Conservation (phyloP, 257 asterid species). For the Solanum tarijense region DNA sequence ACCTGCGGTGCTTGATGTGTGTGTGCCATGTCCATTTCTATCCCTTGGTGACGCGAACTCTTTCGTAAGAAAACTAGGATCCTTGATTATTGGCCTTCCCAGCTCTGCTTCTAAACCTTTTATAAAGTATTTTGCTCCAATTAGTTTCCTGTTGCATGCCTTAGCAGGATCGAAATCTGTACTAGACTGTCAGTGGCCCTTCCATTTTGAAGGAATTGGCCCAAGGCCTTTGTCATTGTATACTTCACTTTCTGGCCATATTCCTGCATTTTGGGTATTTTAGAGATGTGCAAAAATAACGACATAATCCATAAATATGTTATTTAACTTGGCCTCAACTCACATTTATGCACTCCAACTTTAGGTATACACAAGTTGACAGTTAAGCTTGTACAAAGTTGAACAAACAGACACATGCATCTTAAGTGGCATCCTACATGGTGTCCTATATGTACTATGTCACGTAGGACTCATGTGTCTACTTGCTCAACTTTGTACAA, state of each 20-base stretch:
- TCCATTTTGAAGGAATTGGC: conserved; percentile 34
- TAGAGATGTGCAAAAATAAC: neutral
- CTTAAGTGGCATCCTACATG: too few species aligned
- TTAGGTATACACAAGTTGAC: too few species aligned
- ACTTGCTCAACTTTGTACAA: too few species aligned
- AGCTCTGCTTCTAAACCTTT: conserved; percentile 9
- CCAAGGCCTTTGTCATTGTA: conserved; percentile 22
- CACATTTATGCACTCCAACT: too few species aligned
- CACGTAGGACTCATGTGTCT: too few species aligned
- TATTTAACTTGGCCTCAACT: too few species aligned
- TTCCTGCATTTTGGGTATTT: conserved; percentile 2
- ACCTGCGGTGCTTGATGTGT: conserved; percentile 17
- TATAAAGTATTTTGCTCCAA: conserved; percentile 34
- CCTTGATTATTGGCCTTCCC: neutral
- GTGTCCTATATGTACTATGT: too few species aligned
- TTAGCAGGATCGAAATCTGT: conserved; percentile 4
- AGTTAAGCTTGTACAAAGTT: too few species aligned
- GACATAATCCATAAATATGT: too few species aligned
- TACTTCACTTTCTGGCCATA: conserved; percentile 29
- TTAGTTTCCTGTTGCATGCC: conserved; percentile 28
- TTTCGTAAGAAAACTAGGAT: neutral
- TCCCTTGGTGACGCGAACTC: conserved; percentile 28
- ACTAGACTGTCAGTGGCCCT: conserved; percentile 24
- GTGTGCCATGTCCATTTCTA: conserved; percentile 22
- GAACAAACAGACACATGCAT: too few species aligned